These are phyloP conservation scores for Neoascochyta sp. DNA, from an alignment of 2,329 filamentous ascomycete species.

Conservation along the genomic window DNA sequence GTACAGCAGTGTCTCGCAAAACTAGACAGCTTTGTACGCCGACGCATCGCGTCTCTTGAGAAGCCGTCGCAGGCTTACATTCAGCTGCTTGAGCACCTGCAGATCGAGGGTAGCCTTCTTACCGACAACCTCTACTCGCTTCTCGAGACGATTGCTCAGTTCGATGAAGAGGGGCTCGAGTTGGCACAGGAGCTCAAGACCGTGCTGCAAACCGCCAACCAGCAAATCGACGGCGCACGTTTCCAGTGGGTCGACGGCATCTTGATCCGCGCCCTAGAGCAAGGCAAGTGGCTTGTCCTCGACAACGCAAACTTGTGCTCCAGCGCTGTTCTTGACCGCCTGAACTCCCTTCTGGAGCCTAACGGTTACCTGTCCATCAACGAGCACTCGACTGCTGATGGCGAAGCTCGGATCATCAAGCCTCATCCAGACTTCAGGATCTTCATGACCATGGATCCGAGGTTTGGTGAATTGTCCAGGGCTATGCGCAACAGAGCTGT, in stretches of 20 bases:
- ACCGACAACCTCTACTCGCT: constrained; percentile 7
- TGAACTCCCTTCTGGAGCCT: constrained; percentile 92
- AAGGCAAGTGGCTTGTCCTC: constrained; percentile 87
- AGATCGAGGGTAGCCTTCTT: constrained; percentile 1
- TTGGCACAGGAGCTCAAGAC: constrained; percentile 50
- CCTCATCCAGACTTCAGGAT: constrained; percentile 87
- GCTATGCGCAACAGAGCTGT: constrained; percentile 95
- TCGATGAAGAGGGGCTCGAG: constrained; percentile 11
- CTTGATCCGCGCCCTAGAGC: constrained; percentile 79
- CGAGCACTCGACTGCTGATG: constrained; percentile 81
- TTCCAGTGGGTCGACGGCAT: constrained; percentile 97
- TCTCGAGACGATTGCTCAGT: constrained; percentile 11
- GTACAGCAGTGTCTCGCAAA: constrained; percentile 59
- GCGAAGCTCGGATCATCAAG: constrained; percentile 71
- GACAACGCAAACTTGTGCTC: constrained; percentile 98
- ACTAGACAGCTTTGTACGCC: constrained; percentile 52
- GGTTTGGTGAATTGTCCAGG: constrained; percentile 87
- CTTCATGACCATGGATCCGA: constrained; percentile 89
- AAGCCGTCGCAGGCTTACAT: constrained; percentile 7
- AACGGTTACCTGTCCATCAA: constrained; percentile 86
- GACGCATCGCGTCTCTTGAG: constrained; percentile 13
- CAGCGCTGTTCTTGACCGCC: constrained; percentile 84
- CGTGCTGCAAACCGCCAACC: constrained; percentile 53
- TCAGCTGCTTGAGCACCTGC: constrained; percentile 22
- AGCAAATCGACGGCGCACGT: constrained; percentile 64